phyloP scores from a whole-genome alignment of 345 rosid genomes.

The Adansonia digitata region DNA sequence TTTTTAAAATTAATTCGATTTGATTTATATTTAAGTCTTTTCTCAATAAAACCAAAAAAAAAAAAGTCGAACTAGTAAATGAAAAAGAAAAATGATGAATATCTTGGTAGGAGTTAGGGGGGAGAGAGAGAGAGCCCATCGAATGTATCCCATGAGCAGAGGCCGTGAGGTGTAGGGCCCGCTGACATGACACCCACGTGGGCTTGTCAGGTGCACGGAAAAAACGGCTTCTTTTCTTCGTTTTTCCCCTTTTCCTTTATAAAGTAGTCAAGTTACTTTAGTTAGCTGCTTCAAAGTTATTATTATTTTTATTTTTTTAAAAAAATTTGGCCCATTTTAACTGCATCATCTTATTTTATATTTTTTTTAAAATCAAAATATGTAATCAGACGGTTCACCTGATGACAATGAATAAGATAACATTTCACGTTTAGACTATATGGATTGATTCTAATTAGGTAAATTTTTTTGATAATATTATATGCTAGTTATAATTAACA shows the following conservation, averaged over 20 bases:
- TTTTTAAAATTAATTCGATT: no score
- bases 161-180: conserved; percentile 7
- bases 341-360: not conserved
- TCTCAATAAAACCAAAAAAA: not conserved
- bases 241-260: not conserved
- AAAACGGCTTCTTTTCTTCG: not conserved
- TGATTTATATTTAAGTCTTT: no score
- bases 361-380: no score
- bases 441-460: no score
- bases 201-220: conserved; percentile 7
- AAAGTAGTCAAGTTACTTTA: not conserved
- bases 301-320: no score
- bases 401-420: no score
- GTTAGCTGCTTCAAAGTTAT: no score
- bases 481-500: not conserved
- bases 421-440: no score
- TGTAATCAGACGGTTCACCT: no score
- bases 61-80: not conserved
- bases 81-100: not conserved
- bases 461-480: no score
- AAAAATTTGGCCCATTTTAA: no score
- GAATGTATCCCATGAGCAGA: conserved; percentile 6
- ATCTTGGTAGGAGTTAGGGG: not conserved
- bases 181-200: conserved; percentile 18
- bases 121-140: not conserved